Evolutionary conservation across 208 protist species (phyloP).

Genomic region (Trypanosoma platydactyli): DNA sequence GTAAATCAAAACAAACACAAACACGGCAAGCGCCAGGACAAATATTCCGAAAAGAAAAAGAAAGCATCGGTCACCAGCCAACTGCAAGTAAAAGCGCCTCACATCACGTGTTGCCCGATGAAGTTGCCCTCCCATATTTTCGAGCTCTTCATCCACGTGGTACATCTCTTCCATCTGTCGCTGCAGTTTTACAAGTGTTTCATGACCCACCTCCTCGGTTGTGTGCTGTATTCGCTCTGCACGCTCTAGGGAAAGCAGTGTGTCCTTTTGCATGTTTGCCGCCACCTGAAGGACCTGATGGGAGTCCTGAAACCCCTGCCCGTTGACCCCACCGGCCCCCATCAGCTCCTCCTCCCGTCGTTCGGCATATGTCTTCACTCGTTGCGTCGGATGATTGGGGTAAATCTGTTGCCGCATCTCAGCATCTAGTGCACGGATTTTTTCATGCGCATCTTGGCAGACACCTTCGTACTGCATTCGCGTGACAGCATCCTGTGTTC

Average conservation of each 20-base stretch:
- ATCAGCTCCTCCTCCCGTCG: slow-evolving; percentile 67
- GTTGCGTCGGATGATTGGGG: slow-evolving; percentile 24
- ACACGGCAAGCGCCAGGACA: slow-evolving; percentile 53
- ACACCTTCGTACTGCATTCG: slow-evolving; percentile 54
- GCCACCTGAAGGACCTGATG: slow-evolving; percentile 71
- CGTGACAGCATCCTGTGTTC: slow-evolving; percentile 45
- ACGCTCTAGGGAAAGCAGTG: slow-evolving; percentile 65
- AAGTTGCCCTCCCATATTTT: slow-evolving; percentile 68
- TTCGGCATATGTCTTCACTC: slow-evolving; percentile 57
- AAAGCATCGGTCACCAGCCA: slow-evolving; percentile 81
- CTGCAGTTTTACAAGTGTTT: slow-evolving; percentile 55
- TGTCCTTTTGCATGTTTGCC: slow-evolving; percentile 75
- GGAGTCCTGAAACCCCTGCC: slow-evolving; percentile 65
- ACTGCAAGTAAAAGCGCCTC: slow-evolving; percentile 74
- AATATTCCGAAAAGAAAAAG: slow-evolving; percentile 67
- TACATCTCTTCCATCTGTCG: slow-evolving; percentile 82
- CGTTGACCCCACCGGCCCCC: slow-evolving; percentile 55
- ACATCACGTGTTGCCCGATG: slow-evolving; percentile 73
- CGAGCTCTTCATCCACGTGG: slow-evolving; percentile 78
- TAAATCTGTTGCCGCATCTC: slow-evolving; percentile 84
- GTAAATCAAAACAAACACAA: slow-evolving; percentile 80
- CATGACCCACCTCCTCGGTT: slow-evolving; percentile 74
- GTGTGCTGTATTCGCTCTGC: slow-evolving; percentile 66
- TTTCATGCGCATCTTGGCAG: slow-evolving; percentile 57
- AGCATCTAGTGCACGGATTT: slow-evolving; percentile 50